A percentile compares a stretch with the other conserved stretches of the same genome.
These are phyloP conservation scores for Myochromella boudieri DNA, from an alignment of 768 basidiomycete genomes.

Conservation along the genomic window DNA sequence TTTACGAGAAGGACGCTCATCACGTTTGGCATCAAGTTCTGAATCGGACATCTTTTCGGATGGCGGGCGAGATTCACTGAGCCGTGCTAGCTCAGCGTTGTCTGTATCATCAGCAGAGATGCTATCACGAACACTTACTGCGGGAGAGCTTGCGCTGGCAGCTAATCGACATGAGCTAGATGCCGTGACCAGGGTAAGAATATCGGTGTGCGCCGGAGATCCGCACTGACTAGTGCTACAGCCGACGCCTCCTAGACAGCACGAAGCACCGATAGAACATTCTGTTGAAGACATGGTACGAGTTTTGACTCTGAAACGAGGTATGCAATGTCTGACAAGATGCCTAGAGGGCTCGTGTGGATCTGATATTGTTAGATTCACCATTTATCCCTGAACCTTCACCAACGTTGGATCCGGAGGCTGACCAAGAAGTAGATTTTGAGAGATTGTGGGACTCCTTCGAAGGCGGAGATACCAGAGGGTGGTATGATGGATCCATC, in stretches of 20 bases:
- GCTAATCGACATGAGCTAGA: constrained; percentile 32
- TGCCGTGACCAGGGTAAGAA: constrained; percentile 21
- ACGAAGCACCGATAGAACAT: background rate
- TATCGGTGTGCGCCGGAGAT: background rate
- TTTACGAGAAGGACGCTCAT: constrained; percentile 26
- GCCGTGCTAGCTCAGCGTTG: constrained; percentile 25
- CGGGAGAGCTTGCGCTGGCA: constrained; percentile 47
- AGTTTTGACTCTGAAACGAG: background rate
- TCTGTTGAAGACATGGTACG: constrained; percentile 21
- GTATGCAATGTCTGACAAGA: background rate
- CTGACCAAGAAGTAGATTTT: constrained; percentile 40
- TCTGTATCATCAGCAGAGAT: constrained; percentile 22
- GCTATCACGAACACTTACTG: constrained; percentile 30
- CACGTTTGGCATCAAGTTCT: constrained; percentile 30
- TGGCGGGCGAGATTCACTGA: constrained; percentile 27
- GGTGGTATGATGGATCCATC: constrained; percentile 66
- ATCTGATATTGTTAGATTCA: constrained; percentile 76
- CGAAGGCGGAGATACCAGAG: constrained; percentile 47
- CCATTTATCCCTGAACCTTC: constrained; percentile 57
- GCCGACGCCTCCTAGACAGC: constrained; percentile 1
- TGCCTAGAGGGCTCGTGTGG: constrained; percentile 34
- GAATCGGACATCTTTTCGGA: constrained; percentile 32
- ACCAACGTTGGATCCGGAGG: constrained; percentile 10
- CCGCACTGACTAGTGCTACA: background rate
- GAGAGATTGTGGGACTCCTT: constrained; percentile 56